Evolutionary conservation across 2,329 filamentous ascomycete genomes (phyloP), one percentile per base, ranked within the genome.

Genomic region (Sporothrix dimorphospora): DNA sequence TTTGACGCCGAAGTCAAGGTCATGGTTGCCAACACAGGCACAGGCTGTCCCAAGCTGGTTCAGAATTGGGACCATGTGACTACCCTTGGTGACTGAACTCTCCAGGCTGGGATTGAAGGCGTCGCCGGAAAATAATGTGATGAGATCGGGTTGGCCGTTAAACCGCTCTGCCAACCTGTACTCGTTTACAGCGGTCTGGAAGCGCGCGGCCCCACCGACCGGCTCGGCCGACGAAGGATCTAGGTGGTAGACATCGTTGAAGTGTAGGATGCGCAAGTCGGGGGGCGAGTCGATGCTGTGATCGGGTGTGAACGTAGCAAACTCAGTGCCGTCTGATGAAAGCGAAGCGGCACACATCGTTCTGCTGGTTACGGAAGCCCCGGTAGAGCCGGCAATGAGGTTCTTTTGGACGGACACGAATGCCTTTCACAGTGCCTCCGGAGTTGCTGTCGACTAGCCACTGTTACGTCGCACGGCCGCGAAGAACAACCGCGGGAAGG

Each of bases 241-340:
- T 70, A 97, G 88, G 77, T 97, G 94, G 81, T 97, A 97, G 73
- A 97, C 94, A 82, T 98, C 94, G 81, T 97, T 97, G 85, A 92
- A 97, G 82, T 97, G 94, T 42, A 97, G 80, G 71, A 97, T 82
- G n/a, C 94, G 90, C 68, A 97, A 82, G 79, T 94, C 91, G 59
- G 93, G 92, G 16, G 80, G 77, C 3, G 77, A 74, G 9, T 75
- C 72, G 5, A 75, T 73, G 8, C 72, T 71, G 30, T 71, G 74
- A 40, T 78, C 79, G 3, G 79, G 80, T 71, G 76, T 77, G 72
- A 77, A 73, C 4, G 42, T 71, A 27, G 73, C 57, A 14, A 34
- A 63, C 47, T 72, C 71, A 1, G 66, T 68, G 45, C 71, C 57
- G 21, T 72, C 55, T 14, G 42, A 24, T 3, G 70, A 24, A 38